These are phyloP conservation scores for Neoboletus brunneissimus DNA, from an alignment of 768 basidiomycete species.

Conservation along the genomic window DNA sequence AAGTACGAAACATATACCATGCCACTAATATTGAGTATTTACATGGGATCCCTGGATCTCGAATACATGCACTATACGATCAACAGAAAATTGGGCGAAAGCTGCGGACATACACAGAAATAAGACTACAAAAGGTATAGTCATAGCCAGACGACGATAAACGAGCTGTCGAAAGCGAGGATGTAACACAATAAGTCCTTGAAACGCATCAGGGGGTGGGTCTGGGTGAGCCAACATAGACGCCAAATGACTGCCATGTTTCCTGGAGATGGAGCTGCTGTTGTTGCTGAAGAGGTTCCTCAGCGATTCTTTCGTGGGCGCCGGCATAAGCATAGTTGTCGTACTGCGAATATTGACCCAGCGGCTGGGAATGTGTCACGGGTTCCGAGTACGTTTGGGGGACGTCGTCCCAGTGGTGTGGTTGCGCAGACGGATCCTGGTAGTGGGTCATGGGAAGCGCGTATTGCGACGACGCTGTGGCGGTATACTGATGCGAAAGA, in stretches of 20 bases:
- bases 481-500: constrained; percentile 2
- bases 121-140: background rate
- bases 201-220: background rate
- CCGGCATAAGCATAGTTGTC: background rate
- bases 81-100: background rate
- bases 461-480: constrained; percentile 6
- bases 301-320: background rate
- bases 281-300: constrained; percentile 13
- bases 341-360: constrained; percentile 4
- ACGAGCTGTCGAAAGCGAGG: background rate
- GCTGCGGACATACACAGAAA: background rate
- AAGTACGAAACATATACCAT: background rate
- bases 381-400: constrained; percentile 5
- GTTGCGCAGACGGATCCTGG: constrained; percentile 9
- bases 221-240: constrained; percentile 40
- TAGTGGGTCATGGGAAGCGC: constrained; percentile 1
- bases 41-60: background rate
- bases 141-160: background rate
- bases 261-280: constrained; percentile 39
- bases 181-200: background rate
- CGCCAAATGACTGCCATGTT: constrained; percentile 70
- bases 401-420: constrained; percentile 13
- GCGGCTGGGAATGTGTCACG: background rate
- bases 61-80: background rate
- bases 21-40: background rate